Percentiles rank a stretch among this genome's conserved stretches.
These are phyloP conservation scores for Chondrus crispus DNA, from an alignment of 23 red algal species.

Conservation along the genomic window DNA sequence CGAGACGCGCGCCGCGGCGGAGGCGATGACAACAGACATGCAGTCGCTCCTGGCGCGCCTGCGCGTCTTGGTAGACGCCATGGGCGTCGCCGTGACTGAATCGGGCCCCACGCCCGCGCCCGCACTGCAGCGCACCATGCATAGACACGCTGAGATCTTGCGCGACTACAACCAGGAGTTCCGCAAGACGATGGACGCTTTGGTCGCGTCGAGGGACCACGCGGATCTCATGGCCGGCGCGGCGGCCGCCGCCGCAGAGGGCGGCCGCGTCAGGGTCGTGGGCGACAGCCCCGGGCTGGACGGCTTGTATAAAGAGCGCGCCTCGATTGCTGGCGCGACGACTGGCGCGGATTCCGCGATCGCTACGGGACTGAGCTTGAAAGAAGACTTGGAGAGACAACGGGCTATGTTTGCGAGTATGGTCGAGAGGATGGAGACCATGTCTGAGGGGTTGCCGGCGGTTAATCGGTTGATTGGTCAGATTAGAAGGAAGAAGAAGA, in stretches of 20 bases:
- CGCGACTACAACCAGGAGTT: conserved; percentile 90
- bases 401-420: conserved; percentile 88
- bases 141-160: conserved; percentile 88
- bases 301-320: conserved; percentile 46
- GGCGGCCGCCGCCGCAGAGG: not conserved
- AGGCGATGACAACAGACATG: conserved; percentile 64
- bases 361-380: conserved; percentile 71
- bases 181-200: conserved; percentile 23
- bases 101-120: not conserved
- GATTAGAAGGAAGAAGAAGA: conserved; percentile 82
- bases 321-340: conserved; percentile 33
- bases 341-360: conserved; percentile 64
- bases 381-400: conserved; percentile 90
- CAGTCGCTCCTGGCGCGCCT: conserved; percentile 68
- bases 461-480: conserved; percentile 75
- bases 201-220: conserved; percentile 4
- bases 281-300: not conserved
- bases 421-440: conserved; percentile 85
- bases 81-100: conserved; percentile 11
- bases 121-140: conserved; percentile 38
- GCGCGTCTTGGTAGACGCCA: conserved; percentile 43
- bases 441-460: conserved; percentile 72
- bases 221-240: conserved; percentile 47
- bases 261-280: not conserved
- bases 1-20: not conserved